Evolutionary conservation across 495 filamentous ascomycete species (phyloP), one percentile per base, ranked within the genome.

Genomic region (Xylona heveae): DNA sequence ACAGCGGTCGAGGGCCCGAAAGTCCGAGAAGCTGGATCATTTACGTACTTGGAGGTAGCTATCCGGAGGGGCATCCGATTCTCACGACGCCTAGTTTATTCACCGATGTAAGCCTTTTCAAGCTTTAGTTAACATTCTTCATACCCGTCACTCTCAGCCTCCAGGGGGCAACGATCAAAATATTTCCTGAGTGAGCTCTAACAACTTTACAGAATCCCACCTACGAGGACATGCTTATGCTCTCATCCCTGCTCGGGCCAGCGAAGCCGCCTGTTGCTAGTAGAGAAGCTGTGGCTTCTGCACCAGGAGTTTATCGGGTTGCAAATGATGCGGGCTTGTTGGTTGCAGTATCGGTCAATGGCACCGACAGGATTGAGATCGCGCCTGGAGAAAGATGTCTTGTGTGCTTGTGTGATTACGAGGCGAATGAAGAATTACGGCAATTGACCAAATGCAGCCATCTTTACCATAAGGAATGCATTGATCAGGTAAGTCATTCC

Each of bases 201-300:
- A 8, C n/a, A 15, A 30, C 16, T 36, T 34, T 36, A 13, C 34
- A 72, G 67, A 73, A 73, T 35, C 75, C 75, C 13, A 77, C 75
- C 1, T 79, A 81, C 39, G 75, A 81, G 49, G 75, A 81, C 42
- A 80, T 81, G 75, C 63, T 78, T 30, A 50, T 81, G 18, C 55
- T 81, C 3, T 76, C 71, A 10, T 72, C 71, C 8, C 58, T 81
- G 18, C 53, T 81, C 19, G 76, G 75, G 0, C 75, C 75, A 22
- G 75, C 68, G 3, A 81, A 80, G 39, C 74, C 74, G 2, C 74
- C 74, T 3, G 75, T 81, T 29, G 75, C 75, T 16, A 64, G 59
- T 34, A 61, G 66, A 33, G 66, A 68, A 27, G 76, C 79, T 38
- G 58, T 81, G 24, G 67, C 64, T 22, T 61, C 64, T 15, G 71